Conservation (phyloP, 768 basidiomycete genomes). For the Kondoa malvinella region DNA sequence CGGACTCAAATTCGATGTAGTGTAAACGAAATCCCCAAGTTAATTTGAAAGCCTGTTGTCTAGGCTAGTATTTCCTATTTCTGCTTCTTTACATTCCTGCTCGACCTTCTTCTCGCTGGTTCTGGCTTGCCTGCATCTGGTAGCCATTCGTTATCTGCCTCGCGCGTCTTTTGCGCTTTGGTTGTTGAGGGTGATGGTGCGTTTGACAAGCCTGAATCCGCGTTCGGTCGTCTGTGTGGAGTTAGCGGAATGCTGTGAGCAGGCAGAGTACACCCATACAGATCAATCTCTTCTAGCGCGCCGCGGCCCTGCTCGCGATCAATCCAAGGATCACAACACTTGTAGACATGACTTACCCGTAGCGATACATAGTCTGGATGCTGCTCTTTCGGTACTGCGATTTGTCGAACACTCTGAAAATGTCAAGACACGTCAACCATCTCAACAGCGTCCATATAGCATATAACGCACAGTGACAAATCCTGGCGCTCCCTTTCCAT, state of each 20-base stretch:
- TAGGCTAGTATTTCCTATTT: background rate
- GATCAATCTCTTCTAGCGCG: background rate
- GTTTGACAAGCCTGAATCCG: background rate
- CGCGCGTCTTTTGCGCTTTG: background rate
- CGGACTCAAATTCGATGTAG: background rate
- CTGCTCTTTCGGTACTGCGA: background rate
- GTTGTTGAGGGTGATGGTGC: background rate
- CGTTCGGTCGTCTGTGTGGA: background rate
- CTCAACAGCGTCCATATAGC: background rate
- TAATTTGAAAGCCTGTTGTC: background rate
- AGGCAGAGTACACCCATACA: background rate
- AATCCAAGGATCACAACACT: background rate
- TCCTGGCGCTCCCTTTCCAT: background rate
- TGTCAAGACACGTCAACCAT: background rate
- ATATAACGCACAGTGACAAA: background rate
- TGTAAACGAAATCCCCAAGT: background rate
- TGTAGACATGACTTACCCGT: background rate
- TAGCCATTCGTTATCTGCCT: background rate
- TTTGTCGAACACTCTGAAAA: background rate
- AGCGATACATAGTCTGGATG: background rate
- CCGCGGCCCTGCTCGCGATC: background rate
- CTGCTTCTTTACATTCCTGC: background rate
- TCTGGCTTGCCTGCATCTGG: background rate
- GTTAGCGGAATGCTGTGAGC: background rate
- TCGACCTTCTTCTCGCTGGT: background rate